Evolutionary conservation across 2,329 filamentous ascomycete species (phyloP).

Genomic region (Tolypocladium endophyticum): DNA sequence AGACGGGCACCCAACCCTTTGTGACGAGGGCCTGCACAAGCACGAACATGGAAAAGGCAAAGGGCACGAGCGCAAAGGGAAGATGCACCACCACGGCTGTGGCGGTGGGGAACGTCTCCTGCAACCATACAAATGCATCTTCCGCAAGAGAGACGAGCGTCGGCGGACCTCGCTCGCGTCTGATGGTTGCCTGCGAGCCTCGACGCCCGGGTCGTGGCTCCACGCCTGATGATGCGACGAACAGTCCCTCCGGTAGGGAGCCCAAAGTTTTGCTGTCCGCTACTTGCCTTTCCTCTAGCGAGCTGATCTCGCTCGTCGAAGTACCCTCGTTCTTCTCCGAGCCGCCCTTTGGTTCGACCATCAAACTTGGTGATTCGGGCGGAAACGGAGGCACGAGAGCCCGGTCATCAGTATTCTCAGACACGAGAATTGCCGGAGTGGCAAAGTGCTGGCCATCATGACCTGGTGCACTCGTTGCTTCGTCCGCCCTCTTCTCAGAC

Average conservation of each 20-base stretch:
- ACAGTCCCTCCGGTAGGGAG: neutral
- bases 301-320: conserved; percentile 3
- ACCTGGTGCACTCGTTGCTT: neutral
- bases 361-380: neutral
- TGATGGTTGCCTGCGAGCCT: neutral
- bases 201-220: neutral
- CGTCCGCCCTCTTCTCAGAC: neutral
- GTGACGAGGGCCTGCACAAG: conserved; percentile 63
- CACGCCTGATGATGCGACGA: neutral
- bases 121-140: conserved; percentile 44
- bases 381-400: conserved; percentile 3
- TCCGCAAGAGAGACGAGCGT: conserved; percentile 42
- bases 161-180: conserved; percentile 9
- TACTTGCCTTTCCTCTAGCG: conserved; percentile 3
- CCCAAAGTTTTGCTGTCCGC: neutral
- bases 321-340: neutral
- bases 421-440: conserved; percentile 8
- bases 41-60: conserved; percentile 65
- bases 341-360: neutral
- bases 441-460: neutral
- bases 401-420: conserved; percentile 6
- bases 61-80: conserved; percentile 58
- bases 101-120: conserved; percentile 61
- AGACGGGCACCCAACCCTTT: conserved; percentile 65
- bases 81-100: conserved; percentile 55